phyloP scores from a whole-genome alignment of 345 rosid genomes.

The Salix dunnii region DNA sequence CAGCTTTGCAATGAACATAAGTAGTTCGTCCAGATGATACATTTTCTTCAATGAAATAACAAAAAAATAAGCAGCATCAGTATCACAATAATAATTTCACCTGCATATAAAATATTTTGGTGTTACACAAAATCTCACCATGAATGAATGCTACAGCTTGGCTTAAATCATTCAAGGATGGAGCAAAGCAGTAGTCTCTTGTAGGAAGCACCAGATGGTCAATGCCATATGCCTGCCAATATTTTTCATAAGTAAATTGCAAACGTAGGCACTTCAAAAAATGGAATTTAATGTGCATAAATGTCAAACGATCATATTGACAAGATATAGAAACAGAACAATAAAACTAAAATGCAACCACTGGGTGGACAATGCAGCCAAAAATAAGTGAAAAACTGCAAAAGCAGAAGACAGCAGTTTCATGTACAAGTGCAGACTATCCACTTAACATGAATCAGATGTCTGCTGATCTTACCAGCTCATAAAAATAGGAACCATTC shows the following conservation, averaged over 20 bases:
- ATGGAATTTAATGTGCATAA: neutral
- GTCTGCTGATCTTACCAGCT: neutral
- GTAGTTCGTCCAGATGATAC: conserved; percentile 51
- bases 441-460: neutral
- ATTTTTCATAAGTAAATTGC: conserved; percentile 8
- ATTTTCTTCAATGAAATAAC: conserved; percentile 48
- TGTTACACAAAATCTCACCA: conserved; percentile 35
- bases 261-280: neutral
- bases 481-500: neutral
- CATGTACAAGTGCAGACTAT: neutral
- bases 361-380: neutral
- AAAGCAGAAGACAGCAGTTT: neutral
- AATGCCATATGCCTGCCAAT: conserved; percentile 63
- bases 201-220: conserved; percentile 95
- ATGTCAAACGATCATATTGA: neutral
- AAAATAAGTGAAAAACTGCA: neutral
- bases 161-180: conserved; percentile 68
- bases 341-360: neutral
- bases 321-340: neutral
- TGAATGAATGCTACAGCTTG: conserved; percentile 85
- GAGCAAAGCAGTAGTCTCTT: conserved; percentile 96
- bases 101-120: neutral
- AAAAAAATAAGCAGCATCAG: conserved; percentile 11
- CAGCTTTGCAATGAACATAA: conserved; percentile 98
- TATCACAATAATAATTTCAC: neutral